Percentiles rank a stretch among this genome's conserved stretches.
phyloP scores from a whole-genome alignment of 352 stramenopile genomes.

The Phytophthora litchii region DNA sequence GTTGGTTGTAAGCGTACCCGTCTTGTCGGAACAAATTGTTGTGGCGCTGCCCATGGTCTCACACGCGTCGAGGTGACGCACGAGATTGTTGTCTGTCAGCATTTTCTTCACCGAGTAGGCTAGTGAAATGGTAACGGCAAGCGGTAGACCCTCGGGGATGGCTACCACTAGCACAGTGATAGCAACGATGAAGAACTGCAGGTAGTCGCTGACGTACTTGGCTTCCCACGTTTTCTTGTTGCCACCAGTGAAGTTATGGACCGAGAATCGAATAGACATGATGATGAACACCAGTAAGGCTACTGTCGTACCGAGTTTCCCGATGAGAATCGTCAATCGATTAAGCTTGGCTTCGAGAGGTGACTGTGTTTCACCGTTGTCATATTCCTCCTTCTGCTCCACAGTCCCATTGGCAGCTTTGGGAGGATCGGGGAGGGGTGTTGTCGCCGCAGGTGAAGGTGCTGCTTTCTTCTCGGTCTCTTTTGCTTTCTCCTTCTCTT shows the following conservation, averaged over 20 bases:
- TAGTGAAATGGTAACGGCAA: conserved; percentile 97
- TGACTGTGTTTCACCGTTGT: conserved; percentile 61
- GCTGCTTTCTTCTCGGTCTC: conserved; percentile 23
- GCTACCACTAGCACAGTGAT: conserved; percentile 96
- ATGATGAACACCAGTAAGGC: conserved; percentile 82
- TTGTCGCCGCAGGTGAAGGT: conserved; percentile 13
- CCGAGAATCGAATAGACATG: conserved; percentile 74
- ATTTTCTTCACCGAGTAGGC: conserved; percentile 96
- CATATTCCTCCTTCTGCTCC: conserved; percentile 69
- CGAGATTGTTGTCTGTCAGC: conserved; percentile 89
- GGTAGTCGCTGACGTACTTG: conserved; percentile 66
- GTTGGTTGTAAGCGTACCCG: conserved; percentile 97
- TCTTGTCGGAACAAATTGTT: conserved; percentile 98
- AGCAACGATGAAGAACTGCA: conserved; percentile 86
- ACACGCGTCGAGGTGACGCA: conserved; percentile 87
- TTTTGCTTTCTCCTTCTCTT: conserved; percentile 59
- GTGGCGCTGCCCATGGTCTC: conserved; percentile 96
- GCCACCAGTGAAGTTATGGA: conserved; percentile 61
- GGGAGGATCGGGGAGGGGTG: conserved; percentile 8
- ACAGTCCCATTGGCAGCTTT: conserved; percentile 82
- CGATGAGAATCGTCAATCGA: conserved; percentile 81
- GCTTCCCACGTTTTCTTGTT: conserved; percentile 46
- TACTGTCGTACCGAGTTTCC: conserved; percentile 75
- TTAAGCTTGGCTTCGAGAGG: conserved; percentile 90
- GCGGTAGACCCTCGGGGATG: conserved; percentile 96